Percentiles rank a stretch among this genome's conserved stretches.
Conservation (phyloP, 805 yeast species). For the Suhomyces faveliae region DNA sequence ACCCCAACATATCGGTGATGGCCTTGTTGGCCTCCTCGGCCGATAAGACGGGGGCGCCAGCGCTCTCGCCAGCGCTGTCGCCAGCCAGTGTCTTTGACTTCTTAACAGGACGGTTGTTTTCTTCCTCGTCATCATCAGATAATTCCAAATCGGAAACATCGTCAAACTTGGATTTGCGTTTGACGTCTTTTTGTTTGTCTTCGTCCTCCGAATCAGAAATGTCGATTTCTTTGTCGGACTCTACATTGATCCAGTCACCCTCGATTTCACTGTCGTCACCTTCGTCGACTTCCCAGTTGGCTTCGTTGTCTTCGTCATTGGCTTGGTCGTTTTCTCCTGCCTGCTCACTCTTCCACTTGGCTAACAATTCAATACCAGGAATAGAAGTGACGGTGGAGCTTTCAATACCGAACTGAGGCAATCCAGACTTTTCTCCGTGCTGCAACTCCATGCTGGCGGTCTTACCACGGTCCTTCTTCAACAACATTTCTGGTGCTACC, state of each 20-base stretch:
- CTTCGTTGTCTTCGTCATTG: constrained; percentile 39
- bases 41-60: constrained; percentile 33
- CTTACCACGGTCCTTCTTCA: constrained; percentile 90
- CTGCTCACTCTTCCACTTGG: constrained; percentile 74
- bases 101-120: constrained; percentile 18
- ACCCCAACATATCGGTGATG: constrained; percentile 59
- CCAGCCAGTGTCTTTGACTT: constrained; percentile 21
- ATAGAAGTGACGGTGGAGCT: constrained; percentile 61
- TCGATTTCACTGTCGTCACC: constrained; percentile 59
- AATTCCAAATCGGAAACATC: constrained; percentile 29
- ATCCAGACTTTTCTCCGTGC: constrained; percentile 45
- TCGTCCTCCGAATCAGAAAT: constrained; percentile 53
- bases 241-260: constrained; percentile 91
- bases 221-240: constrained; percentile 73
- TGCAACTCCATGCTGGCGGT: constrained; percentile 80
- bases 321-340: constrained; percentile 41
- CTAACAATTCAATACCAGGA: constrained; percentile 88
- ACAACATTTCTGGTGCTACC: constrained; percentile 93
- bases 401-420: constrained; percentile 75
- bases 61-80: constrained; percentile 35
- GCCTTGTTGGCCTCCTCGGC: constrained; percentile 21
- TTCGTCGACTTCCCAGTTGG: constrained; percentile 56
- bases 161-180: constrained; percentile 25
- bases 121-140: constrained; percentile 27
- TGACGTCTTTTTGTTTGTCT: constrained; percentile 31